phyloP scores from a whole-genome alignment of 352 stramenopile species.

The Phytophthora pseudosyringae region DNA sequence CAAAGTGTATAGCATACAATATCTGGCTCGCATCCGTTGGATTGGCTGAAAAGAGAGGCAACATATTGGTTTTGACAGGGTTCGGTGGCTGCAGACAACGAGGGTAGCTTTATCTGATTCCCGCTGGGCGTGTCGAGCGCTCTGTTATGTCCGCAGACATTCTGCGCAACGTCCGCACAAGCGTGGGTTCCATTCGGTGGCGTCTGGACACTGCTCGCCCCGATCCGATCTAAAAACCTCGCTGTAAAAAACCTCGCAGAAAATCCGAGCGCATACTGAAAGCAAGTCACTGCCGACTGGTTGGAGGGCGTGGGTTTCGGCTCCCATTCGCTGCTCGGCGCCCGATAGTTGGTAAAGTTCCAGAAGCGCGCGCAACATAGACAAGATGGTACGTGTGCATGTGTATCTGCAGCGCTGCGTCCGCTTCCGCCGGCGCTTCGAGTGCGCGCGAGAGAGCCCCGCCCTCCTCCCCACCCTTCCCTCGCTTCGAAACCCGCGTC shows the following conservation, averaged over 20 bases:
- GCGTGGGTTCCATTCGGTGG: too few species aligned
- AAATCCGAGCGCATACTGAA: neutral
- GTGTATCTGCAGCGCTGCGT: constrained; percentile 1
- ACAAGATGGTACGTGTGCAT: constrained; percentile 48
- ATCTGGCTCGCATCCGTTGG: too few species aligned
- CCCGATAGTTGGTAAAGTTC: constrained; percentile 53
- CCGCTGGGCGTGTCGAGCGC: too few species aligned
- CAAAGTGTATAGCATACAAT: too few species aligned
- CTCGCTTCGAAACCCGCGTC: neutral
- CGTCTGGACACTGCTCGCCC: neutral
- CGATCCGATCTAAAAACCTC: constrained; percentile 18
- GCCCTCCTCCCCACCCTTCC: constrained; percentile 10
- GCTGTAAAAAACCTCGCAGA: constrained; percentile 41
- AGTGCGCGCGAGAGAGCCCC: constrained; percentile 2
- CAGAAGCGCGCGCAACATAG: constrained; percentile 22
- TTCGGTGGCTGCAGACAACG: too few species aligned
- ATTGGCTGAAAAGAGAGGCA: too few species aligned
- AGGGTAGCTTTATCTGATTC: too few species aligned
- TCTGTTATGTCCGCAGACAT: too few species aligned
- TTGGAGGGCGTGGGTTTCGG: constrained; percentile 46
- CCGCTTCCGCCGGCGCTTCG: neutral
- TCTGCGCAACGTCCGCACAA: neutral
- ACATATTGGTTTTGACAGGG: too few species aligned
- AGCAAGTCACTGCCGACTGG: constrained; percentile 40
- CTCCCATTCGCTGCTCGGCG: constrained; percentile 42